Base-by-base conservation (phyloP, 1,284 basidiomycete genomes). In the Quambalaria eucalypti region DNA sequence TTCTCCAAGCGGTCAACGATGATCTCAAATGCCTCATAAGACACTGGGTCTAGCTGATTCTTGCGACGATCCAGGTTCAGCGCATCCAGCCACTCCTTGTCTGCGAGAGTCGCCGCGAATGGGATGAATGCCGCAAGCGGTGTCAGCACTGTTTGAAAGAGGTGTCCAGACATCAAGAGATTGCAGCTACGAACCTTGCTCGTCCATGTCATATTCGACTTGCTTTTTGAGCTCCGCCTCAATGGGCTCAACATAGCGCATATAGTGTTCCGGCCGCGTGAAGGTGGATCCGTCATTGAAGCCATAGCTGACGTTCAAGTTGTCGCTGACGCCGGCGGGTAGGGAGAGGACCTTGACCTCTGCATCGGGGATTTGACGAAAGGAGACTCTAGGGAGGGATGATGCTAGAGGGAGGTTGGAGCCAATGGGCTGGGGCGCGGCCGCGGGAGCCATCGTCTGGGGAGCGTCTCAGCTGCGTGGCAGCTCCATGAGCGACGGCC, bases 181-280 rank as follows among this genome's bases (percentile, higher is more conserved):
- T n/a, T n/a, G n/a, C n/a, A n/a, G n/a, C 90, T 91, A n/a, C n/a
- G n/a, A n/a, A n/a, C n/a, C n/a, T 83, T 97, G 93, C 74, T 97
- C 95, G 72, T 98, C 95, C 92, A 98, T 98, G 76, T 98, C 95
- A 80, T 99, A 99, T 76, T 98, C 95, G 47, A 97, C 93, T 72
- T 93, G 90, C 47, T 84, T 83, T 9, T 87, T 87, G 28, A 97
- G 83, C 62, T 98, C 95, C 52, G 83, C 84, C 76, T 99, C 93
- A 63, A 93, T 80, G 0, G 93, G 93, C 71, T 96, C 93, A 64
- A 93, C 87, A 75, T 92, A 84, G 47, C 89, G 85, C 72, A 93
- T 87, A 74, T 95, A 93, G 69, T 89, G 83, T 52, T 88, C 87
- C 5, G 89, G 88, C 62, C 84, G 79, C 60, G 79, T 79, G 73